Evolutionary conservation across 2,329 filamentous ascomycete genomes (phyloP), one percentile per base, ranked within the genome.

Genomic region (Diaporthe australafricana): DNA sequence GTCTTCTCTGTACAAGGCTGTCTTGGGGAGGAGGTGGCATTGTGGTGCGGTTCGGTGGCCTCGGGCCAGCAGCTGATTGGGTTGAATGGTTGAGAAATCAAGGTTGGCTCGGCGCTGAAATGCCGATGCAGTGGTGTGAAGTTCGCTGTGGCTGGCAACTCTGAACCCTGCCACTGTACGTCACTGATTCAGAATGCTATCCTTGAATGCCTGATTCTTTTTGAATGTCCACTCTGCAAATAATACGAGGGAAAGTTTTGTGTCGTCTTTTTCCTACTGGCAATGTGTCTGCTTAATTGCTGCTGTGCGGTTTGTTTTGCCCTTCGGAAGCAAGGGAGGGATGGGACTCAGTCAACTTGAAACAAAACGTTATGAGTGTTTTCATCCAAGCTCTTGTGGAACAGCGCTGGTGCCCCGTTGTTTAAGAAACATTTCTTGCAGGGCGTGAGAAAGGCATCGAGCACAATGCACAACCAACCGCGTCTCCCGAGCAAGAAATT

Each of bases 151-250:
- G 60, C 60, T 48, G 42, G 30, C n/a, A 35, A n/a, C 60, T 50
- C 60, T 50, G 8, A 65, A 65, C 60, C 60, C 60, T 65, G 60
- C 60, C 20, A 12, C 27, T 50, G 7, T 50, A 25, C 60, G 60
- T 50, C 45, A 65, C 60, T 65, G 45, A 65, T 65, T 35, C 45
- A 48, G 60, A 50, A 38, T 22, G n/a, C n/a, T 47, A 22, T 35
- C n/a, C 11, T 27, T 32, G 57, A 8, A 48, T 35, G 20, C 60
- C 30, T 63, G 60, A 40, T 25, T 1, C n/a, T n/a, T 16, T 32
- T 22, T 17, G 27, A 9, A 42, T 17, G 8, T n/a, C n/a, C n/a
- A 32, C 50, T 27, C 27, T 17, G 38, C 7, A 45, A 3, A 17
- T 9, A 16, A 42, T n/a, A 27, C 35, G 14, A 47, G n/a, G 9